Conservation (phyloP, 2,329 filamentous ascomycete genomes). For the Hyphodiscus sp. region DNA sequence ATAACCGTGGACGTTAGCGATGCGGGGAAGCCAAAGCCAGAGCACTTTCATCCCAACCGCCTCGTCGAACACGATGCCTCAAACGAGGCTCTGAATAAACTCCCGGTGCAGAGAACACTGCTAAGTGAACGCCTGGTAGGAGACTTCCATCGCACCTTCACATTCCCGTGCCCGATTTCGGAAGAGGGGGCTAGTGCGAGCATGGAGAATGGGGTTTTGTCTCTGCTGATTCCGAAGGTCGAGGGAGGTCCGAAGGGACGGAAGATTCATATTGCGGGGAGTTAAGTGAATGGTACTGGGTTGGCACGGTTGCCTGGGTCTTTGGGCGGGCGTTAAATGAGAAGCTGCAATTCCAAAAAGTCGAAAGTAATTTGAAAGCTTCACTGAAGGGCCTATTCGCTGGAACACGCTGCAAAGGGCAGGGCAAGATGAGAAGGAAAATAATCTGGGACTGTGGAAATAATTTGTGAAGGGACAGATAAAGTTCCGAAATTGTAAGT, state of each 20-base stretch:
- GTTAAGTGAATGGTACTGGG: too few species aligned
- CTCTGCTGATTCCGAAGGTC: constrained; percentile 8
- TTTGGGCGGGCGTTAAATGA: too few species aligned
- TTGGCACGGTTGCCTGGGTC: too few species aligned
- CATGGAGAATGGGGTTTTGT: constrained; percentile 11
- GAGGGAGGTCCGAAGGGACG: neutral
- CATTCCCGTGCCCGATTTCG: constrained; percentile 4
- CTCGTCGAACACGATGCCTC: neutral
- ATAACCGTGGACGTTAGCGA: neutral
- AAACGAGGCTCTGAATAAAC: neutral
- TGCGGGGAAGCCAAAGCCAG: neutral
- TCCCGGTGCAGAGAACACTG: neutral
- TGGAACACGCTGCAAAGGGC: too few species aligned
- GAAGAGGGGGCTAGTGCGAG: constrained; percentile 8
- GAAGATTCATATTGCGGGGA: neutral
- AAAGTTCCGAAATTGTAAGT: too few species aligned
- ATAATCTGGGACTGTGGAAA: too few species aligned
- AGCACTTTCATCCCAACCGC: constrained; percentile 2
- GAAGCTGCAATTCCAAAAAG: too few species aligned
- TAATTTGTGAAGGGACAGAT: too few species aligned
- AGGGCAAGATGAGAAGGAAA: too few species aligned
- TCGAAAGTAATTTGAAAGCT: too few species aligned
- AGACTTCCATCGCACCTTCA: constrained; percentile 11
- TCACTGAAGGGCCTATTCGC: too few species aligned
- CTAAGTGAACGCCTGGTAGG: constrained; percentile 7